Base-by-base conservation (phyloP, 768 basidiomycete species). In the Psilocybe cyanescens region DNA sequence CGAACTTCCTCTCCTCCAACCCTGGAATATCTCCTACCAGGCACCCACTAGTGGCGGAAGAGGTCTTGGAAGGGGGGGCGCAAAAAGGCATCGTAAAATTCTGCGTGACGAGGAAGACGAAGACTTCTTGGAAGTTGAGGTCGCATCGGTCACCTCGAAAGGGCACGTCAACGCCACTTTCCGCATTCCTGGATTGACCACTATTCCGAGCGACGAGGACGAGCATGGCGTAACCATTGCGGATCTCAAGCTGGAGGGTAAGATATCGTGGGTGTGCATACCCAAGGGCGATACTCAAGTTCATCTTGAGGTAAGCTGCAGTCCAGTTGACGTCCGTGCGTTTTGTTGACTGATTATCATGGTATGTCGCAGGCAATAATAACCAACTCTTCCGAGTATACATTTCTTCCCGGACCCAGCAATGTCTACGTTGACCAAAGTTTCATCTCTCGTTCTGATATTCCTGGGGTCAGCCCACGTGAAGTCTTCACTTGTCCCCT, bases 351-450 rank as follows among this genome's bases (percentile, higher is more conserved):
- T 1, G 1, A 24, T 24, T 24, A 24, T 24, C 24, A 1, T 9
- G 11, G 17, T 49, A 4, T 29, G n/a, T n/a, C 8, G 7, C 50
- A 77, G 77, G 76, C 78, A 8, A 73, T 70, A 14, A 74, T 80
- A 28, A 74, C 65, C 56, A 81, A 81, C 55, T 64, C 71, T 0
- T 78, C 77, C 0, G 77, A 79, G 29, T 79, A 76, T 55, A 73
- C 76, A 1, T 65, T 81, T 4, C 63, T 79, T 3, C 44, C 41
- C 1, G 79, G 79, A 0, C 52, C 33, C 0, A 74, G 73, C 8
- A 76, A 71, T 53, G 67, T 81, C 17, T 79, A 78, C 46, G 74
- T 81, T 1, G 76, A 81, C 58, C 76, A 75, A 14, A 76, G 75
- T 61, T 80, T 79, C 65, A 78, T 76, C 12, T 70, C 78, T 5